phyloP scores from a whole-genome alignment of 345 rosid species.

The Moringa oleifera region DNA sequence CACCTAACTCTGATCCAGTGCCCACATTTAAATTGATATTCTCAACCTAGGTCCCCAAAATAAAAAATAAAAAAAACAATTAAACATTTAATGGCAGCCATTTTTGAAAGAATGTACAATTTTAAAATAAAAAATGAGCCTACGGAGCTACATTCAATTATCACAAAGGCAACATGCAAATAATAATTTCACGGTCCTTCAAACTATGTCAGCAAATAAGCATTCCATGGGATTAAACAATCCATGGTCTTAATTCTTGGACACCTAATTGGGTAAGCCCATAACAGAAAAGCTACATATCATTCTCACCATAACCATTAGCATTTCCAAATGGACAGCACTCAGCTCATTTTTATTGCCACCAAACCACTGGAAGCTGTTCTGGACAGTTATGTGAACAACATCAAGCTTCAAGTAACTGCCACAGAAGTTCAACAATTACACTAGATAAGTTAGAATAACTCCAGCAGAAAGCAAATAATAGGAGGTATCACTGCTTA shows the following conservation, averaged over 20 bases:
- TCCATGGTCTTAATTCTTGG: neutral
- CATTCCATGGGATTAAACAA: neutral
- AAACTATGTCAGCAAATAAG: too few species aligned
- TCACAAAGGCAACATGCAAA: neutral
- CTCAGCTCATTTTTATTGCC: constrained; percentile 70
- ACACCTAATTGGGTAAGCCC: constrained; percentile 3
- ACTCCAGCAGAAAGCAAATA: neutral
- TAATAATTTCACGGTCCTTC: neutral
- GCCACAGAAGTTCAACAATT: constrained; percentile 23
- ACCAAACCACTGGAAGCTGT: constrained; percentile 77
- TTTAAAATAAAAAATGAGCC: too few species aligned
- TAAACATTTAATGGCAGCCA: neutral
- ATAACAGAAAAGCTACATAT: neutral
- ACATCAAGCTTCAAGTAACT: constrained; percentile 97
- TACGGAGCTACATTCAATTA: too few species aligned
- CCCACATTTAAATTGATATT: constrained; percentile 96
- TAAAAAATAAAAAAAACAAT: neutral
- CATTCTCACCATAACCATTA: constrained; percentile 76
- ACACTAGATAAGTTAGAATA: constrained; percentile 9
- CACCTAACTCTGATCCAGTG: constrained; percentile 66
- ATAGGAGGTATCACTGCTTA: neutral
- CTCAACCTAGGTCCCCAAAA: constrained; percentile 47
- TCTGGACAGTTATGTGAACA: constrained; percentile 80
- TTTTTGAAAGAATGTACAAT: too few species aligned
- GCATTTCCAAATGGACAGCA: constrained; percentile 79